Evolutionary conservation across 2,329 filamentous ascomycete genomes (phyloP), one percentile per base, ranked within the genome.

Genomic region (Talaromyces marneffei): DNA sequence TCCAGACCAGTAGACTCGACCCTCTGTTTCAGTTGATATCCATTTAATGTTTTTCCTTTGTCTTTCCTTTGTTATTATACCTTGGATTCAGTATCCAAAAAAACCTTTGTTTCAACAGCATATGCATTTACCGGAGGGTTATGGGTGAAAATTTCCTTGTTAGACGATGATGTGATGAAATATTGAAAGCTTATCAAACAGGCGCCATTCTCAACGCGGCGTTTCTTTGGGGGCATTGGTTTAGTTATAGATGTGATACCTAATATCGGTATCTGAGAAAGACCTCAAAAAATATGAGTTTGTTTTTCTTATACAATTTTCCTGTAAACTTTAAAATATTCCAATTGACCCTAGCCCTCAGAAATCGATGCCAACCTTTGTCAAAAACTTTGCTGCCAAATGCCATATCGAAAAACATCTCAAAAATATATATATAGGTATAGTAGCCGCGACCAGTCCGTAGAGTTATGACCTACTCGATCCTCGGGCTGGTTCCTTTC

Each of bases 121-220:
- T 63, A 62, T 62, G 60, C 54, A 62, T 62, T 59, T 58, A 33
- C 31, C 46, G 29, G 57, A 29, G 46, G 60, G 57, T 55, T 55
- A 29, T 40, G 52, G 52, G 52, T 55, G 52, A 55, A 55, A 55
- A 55, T 55, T 55, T 55, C 25, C 35, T 54, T 39, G 50, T 58
- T 37, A 57, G 60, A 63, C 61, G 59, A 63, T 64, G 57, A 64
- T 61, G 59, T 59, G 57, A 59, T 29, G 57, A 59, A 59, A 60
- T 44, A n/a, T 52, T 53, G 57, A 50, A 29, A 40, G 46, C 35
- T 53, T 53, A 25, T 39, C 60, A 63, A 63, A 62, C 57, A 59
- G 60, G 62, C 62, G 64, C 59, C 62, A 65, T 65, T 65, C 64
- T 65, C 64, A 65, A 65, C 61, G 57, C 61, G 63, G 62, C 62